Evolutionary conservation across 805 yeast species (phyloP), one percentile per base, ranked within the genome.

Genomic region (Wickerhamiella occidentalis): DNA sequence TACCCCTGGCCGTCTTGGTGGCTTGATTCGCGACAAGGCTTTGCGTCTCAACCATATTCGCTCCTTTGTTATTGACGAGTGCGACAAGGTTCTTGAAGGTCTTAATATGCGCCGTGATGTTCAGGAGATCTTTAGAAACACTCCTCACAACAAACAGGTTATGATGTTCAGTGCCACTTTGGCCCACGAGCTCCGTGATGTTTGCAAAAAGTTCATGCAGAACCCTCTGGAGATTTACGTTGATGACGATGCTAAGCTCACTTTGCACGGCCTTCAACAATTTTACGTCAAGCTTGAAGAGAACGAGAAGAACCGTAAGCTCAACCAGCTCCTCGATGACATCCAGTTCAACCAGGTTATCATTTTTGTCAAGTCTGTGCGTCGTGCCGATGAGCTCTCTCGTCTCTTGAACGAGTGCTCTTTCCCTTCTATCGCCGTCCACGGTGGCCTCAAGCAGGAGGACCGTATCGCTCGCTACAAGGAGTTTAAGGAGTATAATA

Each of bases 141-240:
- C 98, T 47, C 98, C 98, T 57, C 94, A 85, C 70, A 95, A 90
- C 68, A 90, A 90, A 71, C 98, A 90, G 74, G 97, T 92, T 51
- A 88, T 92, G 97, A 90, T 90, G 96, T 90, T 90, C 70, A 84
- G 95, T 53, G 98, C 98, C 57, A 90, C 98, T 50, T 76, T 90
- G 61, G 80, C 95, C 44, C 85, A 78, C 65, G 97, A 90, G 65
- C 86, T 90, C 63, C 84, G 95, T 69, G 96, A 96, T 54, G 80
- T 92, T 52, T 90, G 96, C 75, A 90, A 88, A 75, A 87, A 90
- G 73, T 90, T 92, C 73, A 85, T 92, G 88, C 95, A 90, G 72
- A 87, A 85, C 61, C 97, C 98, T 57, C 77, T 92, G 68, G 98
- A 90, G 73, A 86, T 90, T 59, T 90, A 83, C 64, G 97, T 90